phyloP scores from a whole-genome alignment of 805 yeast genomes.

The Wickerhamomyces rabaulensis region DNA sequence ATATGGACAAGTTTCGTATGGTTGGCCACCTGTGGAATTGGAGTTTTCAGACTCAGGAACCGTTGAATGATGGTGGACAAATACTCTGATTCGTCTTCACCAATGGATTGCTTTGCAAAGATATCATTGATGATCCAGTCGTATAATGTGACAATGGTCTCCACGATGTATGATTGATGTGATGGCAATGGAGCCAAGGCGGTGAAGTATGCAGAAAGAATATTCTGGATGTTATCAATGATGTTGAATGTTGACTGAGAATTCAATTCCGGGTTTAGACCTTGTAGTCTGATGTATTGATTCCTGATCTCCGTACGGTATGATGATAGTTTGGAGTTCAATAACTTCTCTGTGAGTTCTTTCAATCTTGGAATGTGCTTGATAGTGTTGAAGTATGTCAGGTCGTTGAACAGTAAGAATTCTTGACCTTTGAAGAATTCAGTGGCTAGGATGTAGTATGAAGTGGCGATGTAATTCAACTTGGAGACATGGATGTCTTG shows the following conservation, averaged over 20 bases:
- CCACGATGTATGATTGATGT: conserved; percentile 2
- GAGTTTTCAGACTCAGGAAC: conserved; percentile 12
- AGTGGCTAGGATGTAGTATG: conserved; percentile 15
- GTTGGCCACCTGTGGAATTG: conserved; percentile 11
- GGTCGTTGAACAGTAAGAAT: conserved; percentile 19
- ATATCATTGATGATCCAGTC: conserved; percentile 15
- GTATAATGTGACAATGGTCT: conserved; percentile 16
- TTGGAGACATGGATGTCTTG: conserved; percentile 12
- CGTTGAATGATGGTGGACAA: conserved; percentile 13
- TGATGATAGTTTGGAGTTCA: conserved; percentile 7
- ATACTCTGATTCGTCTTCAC: conserved; percentile 21
- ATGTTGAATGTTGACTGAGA: conserved; percentile 10
- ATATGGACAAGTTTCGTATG: conserved; percentile 19
- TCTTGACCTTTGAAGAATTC: conserved; percentile 9
- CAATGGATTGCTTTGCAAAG: conserved; percentile 13
- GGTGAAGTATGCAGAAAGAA: not conserved
- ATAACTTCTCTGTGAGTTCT: conserved; percentile 35
- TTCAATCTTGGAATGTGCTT: conserved; percentile 25
- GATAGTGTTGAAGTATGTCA: conserved; percentile 4
- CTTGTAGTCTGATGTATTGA: conserved; percentile 7
- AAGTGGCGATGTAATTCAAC: conserved; percentile 12
- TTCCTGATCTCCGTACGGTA: conserved; percentile 9
- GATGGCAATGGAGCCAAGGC: not conserved
- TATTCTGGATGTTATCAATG: conserved; percentile 11
- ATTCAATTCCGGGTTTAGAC: conserved; percentile 16